Percentiles rank a stretch among this genome's conserved stretches.
phyloP scores from a whole-genome alignment of 192 early-diverging fungal species.

The Backusella liffmaniae region DNA sequence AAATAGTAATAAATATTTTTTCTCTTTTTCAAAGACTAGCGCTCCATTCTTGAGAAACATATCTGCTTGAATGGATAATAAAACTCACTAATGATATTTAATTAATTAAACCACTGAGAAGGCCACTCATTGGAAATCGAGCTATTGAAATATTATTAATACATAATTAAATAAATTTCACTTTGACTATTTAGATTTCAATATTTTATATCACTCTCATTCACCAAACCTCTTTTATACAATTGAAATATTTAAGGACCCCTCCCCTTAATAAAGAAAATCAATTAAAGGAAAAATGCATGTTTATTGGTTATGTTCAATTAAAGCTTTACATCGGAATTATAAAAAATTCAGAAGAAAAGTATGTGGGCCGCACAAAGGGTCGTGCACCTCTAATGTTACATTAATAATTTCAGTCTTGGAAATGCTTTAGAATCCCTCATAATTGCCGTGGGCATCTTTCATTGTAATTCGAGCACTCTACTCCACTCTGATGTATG shows the following conservation, averaged over 20 bases:
- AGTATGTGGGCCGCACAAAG: neutral
- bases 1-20: too few relatives aligned
- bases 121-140: neutral
- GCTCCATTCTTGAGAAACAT: neutral
- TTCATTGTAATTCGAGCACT: neutral
- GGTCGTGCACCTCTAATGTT: neutral
- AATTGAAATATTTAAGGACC: neutral
- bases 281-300: neutral
- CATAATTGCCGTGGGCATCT: neutral
- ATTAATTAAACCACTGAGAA: neutral
- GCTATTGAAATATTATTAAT: neutral
- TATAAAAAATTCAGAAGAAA: neutral
- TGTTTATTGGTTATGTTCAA: neutral
- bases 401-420: too few relatives aligned
- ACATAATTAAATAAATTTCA: neutral
- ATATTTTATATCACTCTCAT: neutral
- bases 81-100: neutral
- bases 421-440: neutral
- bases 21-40: neutral
- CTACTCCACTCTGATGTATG: neutral
- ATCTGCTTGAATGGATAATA: neutral
- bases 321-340: neutral
- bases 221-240: neutral
- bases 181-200: neutral
- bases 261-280: neutral